phyloP scores from a whole-genome alignment of 805 yeast species.

The Kregervanrija pseudodelftensis region DNA sequence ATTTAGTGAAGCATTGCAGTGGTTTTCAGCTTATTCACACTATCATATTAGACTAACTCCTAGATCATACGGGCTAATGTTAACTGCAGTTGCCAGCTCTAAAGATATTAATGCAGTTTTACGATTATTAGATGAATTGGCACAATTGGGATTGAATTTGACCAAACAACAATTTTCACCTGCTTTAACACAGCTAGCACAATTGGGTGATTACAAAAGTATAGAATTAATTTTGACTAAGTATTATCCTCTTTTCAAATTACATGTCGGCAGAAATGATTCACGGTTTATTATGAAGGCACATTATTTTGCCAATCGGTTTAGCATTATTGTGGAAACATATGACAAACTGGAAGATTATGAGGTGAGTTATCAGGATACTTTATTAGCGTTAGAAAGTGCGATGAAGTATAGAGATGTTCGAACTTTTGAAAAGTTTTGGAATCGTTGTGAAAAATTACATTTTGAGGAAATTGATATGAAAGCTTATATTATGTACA shows the following conservation, averaged over 20 bases:
- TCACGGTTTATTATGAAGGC: conserved; percentile 20
- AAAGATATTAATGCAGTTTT: conserved; percentile 30
- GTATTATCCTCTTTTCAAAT: conserved; percentile 19
- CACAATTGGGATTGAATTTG: conserved; percentile 7
- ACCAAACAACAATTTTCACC: conserved; percentile 12
- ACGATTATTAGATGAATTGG: conserved; percentile 25
- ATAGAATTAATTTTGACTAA: conserved; percentile 15
- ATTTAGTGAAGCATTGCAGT: conserved; percentile 28
- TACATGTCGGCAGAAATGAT: conserved; percentile 13
- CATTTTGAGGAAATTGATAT: conserved; percentile 9
- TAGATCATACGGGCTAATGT: conserved; percentile 28
- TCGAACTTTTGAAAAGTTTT: conserved; percentile 13
- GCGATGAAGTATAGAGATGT: conserved; percentile 13
- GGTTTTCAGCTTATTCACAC: conserved; percentile 29
- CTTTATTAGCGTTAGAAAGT: conserved; percentile 18
- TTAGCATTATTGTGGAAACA: conserved; percentile 13
- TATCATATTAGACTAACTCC: conserved; percentile 24
- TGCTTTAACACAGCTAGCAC: conserved; percentile 14
- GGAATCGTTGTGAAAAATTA: conserved; percentile 12
- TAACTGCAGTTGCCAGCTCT: conserved; percentile 30
- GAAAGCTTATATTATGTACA: conserved; percentile 14
- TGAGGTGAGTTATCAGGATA: conserved; percentile 11
- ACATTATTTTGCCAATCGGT: conserved; percentile 19
- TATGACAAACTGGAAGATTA: conserved; percentile 8
- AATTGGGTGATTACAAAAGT: conserved; percentile 20